These are phyloP conservation scores for Colletotrichum chlorophyti DNA, from an alignment of 2,329 filamentous ascomycete genomes.

Conservation along the genomic window DNA sequence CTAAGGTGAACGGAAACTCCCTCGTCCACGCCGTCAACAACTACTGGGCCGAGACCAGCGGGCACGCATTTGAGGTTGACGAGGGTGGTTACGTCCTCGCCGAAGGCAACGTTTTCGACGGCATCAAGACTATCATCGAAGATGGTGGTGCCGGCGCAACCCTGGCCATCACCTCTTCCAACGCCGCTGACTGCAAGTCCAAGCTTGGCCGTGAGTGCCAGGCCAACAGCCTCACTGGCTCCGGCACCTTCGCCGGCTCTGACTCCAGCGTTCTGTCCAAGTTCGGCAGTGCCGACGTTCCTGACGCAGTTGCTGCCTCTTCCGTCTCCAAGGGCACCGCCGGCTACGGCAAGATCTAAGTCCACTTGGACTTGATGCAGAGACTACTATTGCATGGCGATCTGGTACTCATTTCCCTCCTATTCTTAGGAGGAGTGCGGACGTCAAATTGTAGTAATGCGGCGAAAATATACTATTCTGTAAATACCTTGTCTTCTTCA, in stretches of 20 bases:
- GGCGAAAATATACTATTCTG: too few relatives aligned
- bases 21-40: constrained; percentile 68
- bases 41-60: constrained; percentile 61
- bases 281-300: constrained; percentile 53
- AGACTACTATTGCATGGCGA: background rate
- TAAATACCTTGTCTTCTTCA: background rate
- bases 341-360: constrained; percentile 53
- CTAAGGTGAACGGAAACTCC: constrained; percentile 64
- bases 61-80: constrained; percentile 63
- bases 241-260: constrained; percentile 43
- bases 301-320: constrained; percentile 35
- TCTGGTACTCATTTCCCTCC: background rate
- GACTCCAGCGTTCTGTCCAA: constrained; percentile 56
- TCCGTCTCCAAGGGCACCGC: constrained; percentile 47
- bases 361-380: too few relatives aligned
- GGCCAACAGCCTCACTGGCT: constrained; percentile 54
- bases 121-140: constrained; percentile 51
- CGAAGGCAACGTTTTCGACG: constrained; percentile 65
- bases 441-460: too few relatives aligned
- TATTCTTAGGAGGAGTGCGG: background rate
- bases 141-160: constrained; percentile 1
- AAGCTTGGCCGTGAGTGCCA: constrained; percentile 57
- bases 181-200: constrained; percentile 44
- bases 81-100: constrained; percentile 51
- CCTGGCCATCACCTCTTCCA: constrained; percentile 26